phyloP scores from a whole-genome alignment of 1,284 basidiomycete species.

The Sanghuangporus weigelae region DNA sequence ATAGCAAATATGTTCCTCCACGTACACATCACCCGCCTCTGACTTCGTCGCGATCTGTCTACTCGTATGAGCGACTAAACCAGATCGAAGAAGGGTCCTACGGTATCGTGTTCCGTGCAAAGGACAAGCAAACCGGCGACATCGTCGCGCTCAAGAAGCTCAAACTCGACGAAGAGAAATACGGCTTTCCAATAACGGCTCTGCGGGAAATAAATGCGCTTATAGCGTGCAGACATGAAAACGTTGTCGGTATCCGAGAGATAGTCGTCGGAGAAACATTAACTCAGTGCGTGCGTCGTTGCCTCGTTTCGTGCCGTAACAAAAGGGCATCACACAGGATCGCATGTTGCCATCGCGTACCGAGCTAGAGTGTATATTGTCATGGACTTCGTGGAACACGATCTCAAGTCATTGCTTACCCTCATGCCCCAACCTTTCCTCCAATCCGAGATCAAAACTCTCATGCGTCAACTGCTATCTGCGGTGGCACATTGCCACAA shows the following conservation, averaged over 20 bases:
- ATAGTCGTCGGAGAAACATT: constrained; percentile 99
- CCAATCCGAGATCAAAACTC: constrained; percentile 96
- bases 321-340: constrained; percentile 17
- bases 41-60: constrained; percentile 82
- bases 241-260: constrained; percentile 93
- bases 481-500: constrained; percentile 90
- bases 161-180: constrained; percentile 96
- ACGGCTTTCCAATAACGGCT: constrained; percentile 97
- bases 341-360: not conserved
- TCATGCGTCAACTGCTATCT: constrained; percentile 91
- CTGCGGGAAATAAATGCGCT: constrained; percentile 93
- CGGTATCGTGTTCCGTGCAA: constrained; percentile 93
- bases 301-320: constrained; percentile 7
- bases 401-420: constrained; percentile 92
- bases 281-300: constrained; percentile 77
- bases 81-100: constrained; percentile 99
- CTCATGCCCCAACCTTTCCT: constrained; percentile 94
- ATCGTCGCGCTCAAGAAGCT: constrained; percentile 97
- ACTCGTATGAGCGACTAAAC: constrained; percentile 90
- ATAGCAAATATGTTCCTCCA: constrained; percentile 70
- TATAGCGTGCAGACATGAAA: constrained; percentile 88
- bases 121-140: constrained; percentile 89
- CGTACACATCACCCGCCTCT: constrained; percentile 74
- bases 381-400: constrained; percentile 99
- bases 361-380: constrained; percentile 88